Percentiles rank a stretch among this genome's conserved stretches.
phyloP scores from a whole-genome alignment of 129 eudicot genomes.

The Scalesia atractyloides region DNA sequence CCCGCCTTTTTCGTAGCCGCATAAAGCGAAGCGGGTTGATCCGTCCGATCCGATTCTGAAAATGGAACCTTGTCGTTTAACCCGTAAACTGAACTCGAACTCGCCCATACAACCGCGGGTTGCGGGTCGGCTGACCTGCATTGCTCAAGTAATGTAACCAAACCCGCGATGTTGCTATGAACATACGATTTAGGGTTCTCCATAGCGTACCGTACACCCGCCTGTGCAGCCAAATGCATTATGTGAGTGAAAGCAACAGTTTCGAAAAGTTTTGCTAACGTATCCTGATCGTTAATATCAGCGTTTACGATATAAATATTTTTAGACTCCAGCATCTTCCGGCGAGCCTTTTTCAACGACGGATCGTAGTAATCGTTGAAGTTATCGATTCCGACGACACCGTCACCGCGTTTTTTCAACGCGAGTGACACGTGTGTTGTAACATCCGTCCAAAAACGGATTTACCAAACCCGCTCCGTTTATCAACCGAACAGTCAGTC shows the following conservation, averaged over 20 bases:
- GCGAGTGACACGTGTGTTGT: constrained; percentile 45
- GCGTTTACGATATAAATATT: constrained; percentile 29
- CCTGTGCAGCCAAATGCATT: constrained; percentile 54
- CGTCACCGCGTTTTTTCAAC: constrained; percentile 46
- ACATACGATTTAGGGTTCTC: constrained; percentile 43
- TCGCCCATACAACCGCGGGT: constrained; percentile 42
- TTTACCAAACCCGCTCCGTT: too few species aligned
- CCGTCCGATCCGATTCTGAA: constrained; percentile 40
- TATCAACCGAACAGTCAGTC: too few species aligned
- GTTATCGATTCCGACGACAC: constrained; percentile 48
- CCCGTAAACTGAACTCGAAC: constrained; percentile 48
- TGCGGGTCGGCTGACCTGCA: constrained; percentile 35
- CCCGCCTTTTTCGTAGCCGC: constrained; percentile 47
- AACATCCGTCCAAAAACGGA: too few species aligned
- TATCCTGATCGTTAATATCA: constrained; percentile 38
- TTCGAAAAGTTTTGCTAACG: constrained; percentile 39
- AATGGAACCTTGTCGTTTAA: constrained; percentile 40
- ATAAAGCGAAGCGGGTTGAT: constrained; percentile 44
- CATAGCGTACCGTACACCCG: constrained; percentile 51
- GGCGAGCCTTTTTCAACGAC: constrained; percentile 38
- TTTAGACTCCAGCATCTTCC: constrained; percentile 11
- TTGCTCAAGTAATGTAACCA: constrained; percentile 41
- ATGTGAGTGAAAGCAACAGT: constrained; percentile 35
- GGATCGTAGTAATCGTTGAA: constrained; percentile 45
- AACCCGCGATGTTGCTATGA: constrained; percentile 47